phyloP scores from a whole-genome alignment of 1,139 yeast genomes.

The Saccharomyces hybrid region DNA sequence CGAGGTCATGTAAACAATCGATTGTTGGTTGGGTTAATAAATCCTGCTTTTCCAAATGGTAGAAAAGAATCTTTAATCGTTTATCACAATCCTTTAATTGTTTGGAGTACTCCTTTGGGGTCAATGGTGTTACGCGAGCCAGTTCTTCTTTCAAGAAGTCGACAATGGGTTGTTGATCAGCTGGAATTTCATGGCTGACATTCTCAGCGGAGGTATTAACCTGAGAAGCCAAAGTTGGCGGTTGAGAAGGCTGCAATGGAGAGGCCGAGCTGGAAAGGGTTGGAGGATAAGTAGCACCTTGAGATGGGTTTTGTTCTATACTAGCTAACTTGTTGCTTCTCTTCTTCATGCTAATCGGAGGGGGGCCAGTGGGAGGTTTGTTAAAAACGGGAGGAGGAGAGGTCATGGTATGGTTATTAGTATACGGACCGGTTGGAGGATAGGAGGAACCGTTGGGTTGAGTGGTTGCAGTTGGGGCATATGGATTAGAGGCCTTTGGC shows the following conservation, averaged over 20 bases:
- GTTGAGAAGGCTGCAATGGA: slow-evolving; percentile 1
- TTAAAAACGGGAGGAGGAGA: slow-evolving; percentile 28
- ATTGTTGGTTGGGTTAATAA: slow-evolving; percentile 52
- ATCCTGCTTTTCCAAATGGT: slow-evolving; percentile 71
- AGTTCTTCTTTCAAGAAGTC: slow-evolving; percentile 47
- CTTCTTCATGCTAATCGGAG: slow-evolving; percentile 20
- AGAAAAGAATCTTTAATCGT: slow-evolving; percentile 68
- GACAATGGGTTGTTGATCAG: slow-evolving; percentile 49
- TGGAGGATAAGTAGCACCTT: slow-evolving; percentile 4
- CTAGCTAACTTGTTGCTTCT: slow-evolving; percentile 15
- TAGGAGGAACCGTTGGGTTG: slow-evolving; percentile 7
- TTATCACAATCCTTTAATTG: slow-evolving; percentile 79
- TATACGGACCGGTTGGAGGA: slow-evolving; percentile 7
- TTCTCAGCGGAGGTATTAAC: background rate
- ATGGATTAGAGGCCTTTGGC: slow-evolving; percentile 17
- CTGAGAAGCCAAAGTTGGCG: slow-evolving; percentile 10
- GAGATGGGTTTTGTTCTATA: slow-evolving; percentile 9
- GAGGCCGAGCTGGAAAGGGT: slow-evolving; percentile 3
- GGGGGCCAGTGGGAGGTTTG: slow-evolving; percentile 18
- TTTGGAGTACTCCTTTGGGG: slow-evolving; percentile 66
- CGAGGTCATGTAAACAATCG: slow-evolving; percentile 44
- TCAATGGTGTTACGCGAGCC: slow-evolving; percentile 56
- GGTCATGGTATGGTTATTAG: background rate
- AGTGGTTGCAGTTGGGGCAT: slow-evolving; percentile 11
- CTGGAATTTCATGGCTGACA: slow-evolving; percentile 38